Evolutionary conservation across 352 stramenopile species (phyloP), one percentile per base, ranked within the genome.

Genomic region (Phytophthora nicotianae): DNA sequence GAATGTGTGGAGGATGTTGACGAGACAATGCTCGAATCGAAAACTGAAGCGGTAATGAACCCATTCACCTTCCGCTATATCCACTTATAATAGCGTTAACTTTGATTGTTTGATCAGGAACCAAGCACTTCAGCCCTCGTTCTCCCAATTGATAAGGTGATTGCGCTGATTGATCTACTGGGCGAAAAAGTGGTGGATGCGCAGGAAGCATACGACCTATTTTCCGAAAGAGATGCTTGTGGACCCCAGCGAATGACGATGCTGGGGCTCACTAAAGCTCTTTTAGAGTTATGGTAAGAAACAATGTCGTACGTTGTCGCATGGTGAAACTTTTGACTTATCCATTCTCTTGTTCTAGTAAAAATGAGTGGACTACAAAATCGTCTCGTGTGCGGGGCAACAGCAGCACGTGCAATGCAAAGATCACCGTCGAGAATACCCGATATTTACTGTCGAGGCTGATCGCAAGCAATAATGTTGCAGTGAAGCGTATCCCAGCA

Each of bases 141-240:
- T 2, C 56, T 86, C 3, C 49, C 77, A 0, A 63, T 74, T 14
- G 63, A 82, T 14, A 72, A 74, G 37, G 81, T 90, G 43, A 65
- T 88, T 26, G 67, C 75, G 5, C 33, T 92, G 27, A 68, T 92
- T 17, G 81, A 92, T 56, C 72, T 81, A 19, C 63, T 92, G 1
- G 83, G 83, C 0, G 81, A 92, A 17, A 61, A 81, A 50, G 81
- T 92, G 0, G 74, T 72, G 3, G 71, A 88, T 20, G 81, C 81
- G 8, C 75, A 77, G 23, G 83, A 86, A 47, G 64, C 66, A 2
- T 92, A 89, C 48, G 70, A 89, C 32, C 14, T 66, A 6, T 79
- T 65, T 57, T 59, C 72, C 2, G 62, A 74, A 2, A 53, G 42
- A 14, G 71, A 76, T 16, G 53, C 45, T 3, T 6, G 23, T 2